Evolutionary conservation across 495 filamentous ascomycete genomes (phyloP), one percentile per base, ranked within the genome.

Genomic region (Annulohypoxylon nitens): DNA sequence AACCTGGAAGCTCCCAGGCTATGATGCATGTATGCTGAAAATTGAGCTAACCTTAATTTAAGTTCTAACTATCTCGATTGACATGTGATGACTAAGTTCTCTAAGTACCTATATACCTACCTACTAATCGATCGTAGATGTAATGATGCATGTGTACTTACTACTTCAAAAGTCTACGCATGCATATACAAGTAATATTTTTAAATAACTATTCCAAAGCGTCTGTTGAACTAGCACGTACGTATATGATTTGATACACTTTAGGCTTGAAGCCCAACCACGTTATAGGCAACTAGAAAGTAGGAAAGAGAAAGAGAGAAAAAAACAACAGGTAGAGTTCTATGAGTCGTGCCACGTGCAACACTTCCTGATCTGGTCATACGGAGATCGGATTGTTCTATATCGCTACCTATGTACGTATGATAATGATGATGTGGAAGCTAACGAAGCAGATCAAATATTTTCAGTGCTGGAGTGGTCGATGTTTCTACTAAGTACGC

Each of bases 331-430:
- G n/a, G 25, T 25, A 14, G 51, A 30, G 25, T 48, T 36, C 58
- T 36, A 47, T 69, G 39, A 71, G 48, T 69, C 50, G 64, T 68
- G 68, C 69, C 73, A 71, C 70, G 73, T 75, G 68, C 67, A 41
- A 50, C 20, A 48, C 61, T 70, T 70, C 65, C 70, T 48, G 43
- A 58, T 63, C 36, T 33, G 58, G 71, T 63, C 54, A 61, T 41
- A 64, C 6, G 60, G 45, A 48, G 30, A 43, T 37, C 23, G 33
- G 16, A 25, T 41, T 58, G 47, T 48, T 37, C 34, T n/a, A 33
- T 67, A 60, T n/a, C 12, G 4, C 6, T 25, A 30, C 2, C 30
- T 25, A 59, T 4, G 47, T 34, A 10, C 34, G 47, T 62, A 20
- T 50, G 20, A 12, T 34, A 18, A 62, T 50, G 16, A 39, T 23